Conservation (phyloP, 2,329 filamentous ascomycete species). For the Penicillium occitanis region DNA sequence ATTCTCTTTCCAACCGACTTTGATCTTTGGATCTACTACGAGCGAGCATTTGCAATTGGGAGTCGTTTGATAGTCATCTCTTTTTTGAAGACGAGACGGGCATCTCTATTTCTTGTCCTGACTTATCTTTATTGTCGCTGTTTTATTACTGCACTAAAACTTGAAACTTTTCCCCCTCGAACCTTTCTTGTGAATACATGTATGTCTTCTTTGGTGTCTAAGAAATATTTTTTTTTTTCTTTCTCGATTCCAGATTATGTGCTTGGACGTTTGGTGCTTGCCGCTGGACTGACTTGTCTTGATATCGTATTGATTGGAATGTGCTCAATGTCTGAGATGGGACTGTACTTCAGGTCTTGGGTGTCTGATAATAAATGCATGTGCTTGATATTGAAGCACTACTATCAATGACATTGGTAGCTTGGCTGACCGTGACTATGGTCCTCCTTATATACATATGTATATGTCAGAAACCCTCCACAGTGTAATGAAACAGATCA, state of each 20-base stretch:
- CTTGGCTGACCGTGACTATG: not conserved
- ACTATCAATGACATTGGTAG: not conserved
- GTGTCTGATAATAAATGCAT: not conserved
- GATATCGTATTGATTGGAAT: not conserved
- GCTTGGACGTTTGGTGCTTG: not conserved
- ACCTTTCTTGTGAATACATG: slow-evolving; percentile 16
- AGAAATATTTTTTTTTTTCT: not conserved
- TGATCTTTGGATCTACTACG: slow-evolving; percentile 20
- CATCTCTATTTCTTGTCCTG: slow-evolving; percentile 13
- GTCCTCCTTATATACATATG: not conserved
- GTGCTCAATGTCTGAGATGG: not conserved
- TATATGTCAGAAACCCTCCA: too few species aligned
- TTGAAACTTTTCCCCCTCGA: not conserved
- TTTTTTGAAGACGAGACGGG: not conserved
- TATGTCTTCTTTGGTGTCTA: not conserved
- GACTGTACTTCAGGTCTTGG: not conserved
- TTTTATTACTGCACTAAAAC: slow-evolving; percentile 11
- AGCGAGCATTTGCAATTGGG: slow-evolving; percentile 22
- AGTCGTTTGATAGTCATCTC: slow-evolving; percentile 14
- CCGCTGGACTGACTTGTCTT: not conserved
- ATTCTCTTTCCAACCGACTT: slow-evolving; percentile 8
- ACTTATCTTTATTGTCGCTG: slow-evolving; percentile 13
- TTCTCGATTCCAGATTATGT: not conserved
- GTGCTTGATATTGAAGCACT: not conserved
- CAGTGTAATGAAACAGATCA: too few species aligned